Evolutionary conservation across 1,284 basidiomycete species (phyloP), one percentile per base, ranked within the genome.

Genomic region (Tausonia pullulans): DNA sequence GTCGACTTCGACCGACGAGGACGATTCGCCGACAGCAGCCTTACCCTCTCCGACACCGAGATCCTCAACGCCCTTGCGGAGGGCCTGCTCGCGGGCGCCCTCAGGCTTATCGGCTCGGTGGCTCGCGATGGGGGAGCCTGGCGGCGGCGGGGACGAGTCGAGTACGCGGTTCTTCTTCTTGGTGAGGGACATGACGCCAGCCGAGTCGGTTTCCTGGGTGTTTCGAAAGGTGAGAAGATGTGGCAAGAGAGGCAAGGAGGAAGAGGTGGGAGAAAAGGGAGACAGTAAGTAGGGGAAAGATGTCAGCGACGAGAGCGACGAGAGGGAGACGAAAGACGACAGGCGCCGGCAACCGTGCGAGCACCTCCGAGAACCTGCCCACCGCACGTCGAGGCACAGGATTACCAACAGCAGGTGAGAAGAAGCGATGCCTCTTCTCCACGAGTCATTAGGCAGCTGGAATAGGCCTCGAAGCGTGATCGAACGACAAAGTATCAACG

Each of bases 91-190:
- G 6, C 48, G n/a, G 8, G 51, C 40, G 3, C 60, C 60, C 50
- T 61, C 60, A 44, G 11, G 40, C 60, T 53, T 61, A 39, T 61
- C 60, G n/a, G 50, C 60, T 4, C 27, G 7, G 41, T 49, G 27
- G 27, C 27, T 27, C 27, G 27, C 27, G 27, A 27, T 27, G 27
- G 27, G 27, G 27, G 27, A 27, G 27, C 27, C 50, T 1, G 50
- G 51, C 14, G 60, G 49, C 5, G 50, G 52, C 9, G 52, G 39
- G 39, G 52, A 16, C 8, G 52, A 27, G 16, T 13, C 52, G 52
- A 16, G 52, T 8, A 53, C 14, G 3, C 60, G 60, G 41, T 61
- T 61, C 60, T 61, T 61, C 51, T 61, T 61, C 51, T 61, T 61
- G 6, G 60, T 50, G 8, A 61, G 60, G 27, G 27, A 27, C 27